phyloP scores from a whole-genome alignment of 176 grass and related monocot genomes.

The Lolium rigidum region DNA sequence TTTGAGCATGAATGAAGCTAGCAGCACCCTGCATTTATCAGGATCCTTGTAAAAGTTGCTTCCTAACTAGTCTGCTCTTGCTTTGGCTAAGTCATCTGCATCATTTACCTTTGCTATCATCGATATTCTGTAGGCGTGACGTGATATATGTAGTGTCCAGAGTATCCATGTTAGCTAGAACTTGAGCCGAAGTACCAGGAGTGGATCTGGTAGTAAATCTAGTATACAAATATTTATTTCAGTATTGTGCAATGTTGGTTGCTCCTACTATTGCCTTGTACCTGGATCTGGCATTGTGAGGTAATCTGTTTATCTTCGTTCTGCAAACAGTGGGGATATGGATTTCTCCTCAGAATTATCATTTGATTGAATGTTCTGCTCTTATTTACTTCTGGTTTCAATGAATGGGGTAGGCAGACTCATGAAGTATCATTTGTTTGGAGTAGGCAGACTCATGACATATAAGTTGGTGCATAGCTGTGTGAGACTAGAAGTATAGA shows the following conservation, averaged over 20 bases:
- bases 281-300: background rate
- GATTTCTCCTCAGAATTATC: background rate
- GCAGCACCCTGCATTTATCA: background rate
- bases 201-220: background rate
- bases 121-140: background rate
- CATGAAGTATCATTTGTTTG: background rate
- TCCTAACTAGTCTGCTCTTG: background rate
- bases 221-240: background rate
- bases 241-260: background rate
- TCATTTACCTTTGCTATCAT: background rate
- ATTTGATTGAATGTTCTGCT: background rate
- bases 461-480: background rate
- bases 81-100: background rate
- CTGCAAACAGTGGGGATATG: background rate
- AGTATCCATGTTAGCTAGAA: background rate
- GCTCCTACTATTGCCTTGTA: background rate
- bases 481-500: background rate
- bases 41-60: background rate
- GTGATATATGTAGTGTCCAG: background rate
- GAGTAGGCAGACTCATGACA: background rate
- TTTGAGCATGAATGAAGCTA: background rate
- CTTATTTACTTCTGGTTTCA: background rate
- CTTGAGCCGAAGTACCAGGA: background rate
- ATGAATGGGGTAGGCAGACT: background rate
- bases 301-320: background rate